Conservation (phyloP, 768 basidiomycete species). For the Fomitopsis serialis region DNA sequence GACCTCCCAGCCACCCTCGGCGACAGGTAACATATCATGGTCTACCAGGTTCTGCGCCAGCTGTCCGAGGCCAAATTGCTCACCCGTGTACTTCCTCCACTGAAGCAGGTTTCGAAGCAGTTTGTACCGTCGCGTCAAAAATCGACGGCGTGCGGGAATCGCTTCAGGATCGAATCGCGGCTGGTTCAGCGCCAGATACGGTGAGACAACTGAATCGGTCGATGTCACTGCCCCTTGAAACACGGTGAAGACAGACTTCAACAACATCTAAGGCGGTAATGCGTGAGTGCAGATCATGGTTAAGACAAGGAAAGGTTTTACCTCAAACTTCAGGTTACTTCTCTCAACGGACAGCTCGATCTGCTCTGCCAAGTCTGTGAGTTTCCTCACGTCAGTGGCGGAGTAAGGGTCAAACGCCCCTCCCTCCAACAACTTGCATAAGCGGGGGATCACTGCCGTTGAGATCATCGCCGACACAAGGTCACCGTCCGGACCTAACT, state of each 20-base stretch:
- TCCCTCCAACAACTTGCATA: slow-evolving; percentile 69
- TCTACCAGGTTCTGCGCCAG: slow-evolving; percentile 54
- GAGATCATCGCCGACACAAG: slow-evolving; percentile 84
- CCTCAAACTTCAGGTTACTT: slow-evolving; percentile 61
- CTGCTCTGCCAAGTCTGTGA: slow-evolving; percentile 76
- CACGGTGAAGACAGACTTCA: slow-evolving; percentile 44
- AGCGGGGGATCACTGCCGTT: slow-evolving; percentile 71
- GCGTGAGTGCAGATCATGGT: not conserved
- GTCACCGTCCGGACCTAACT: slow-evolving; percentile 80
- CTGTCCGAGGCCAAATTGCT: slow-evolving; percentile 48
- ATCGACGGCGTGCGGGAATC: slow-evolving; percentile 65
- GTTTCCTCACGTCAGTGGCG: slow-evolving; percentile 46
- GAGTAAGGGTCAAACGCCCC: slow-evolving; percentile 86
- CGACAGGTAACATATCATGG: slow-evolving; percentile 55
- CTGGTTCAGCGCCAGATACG: slow-evolving; percentile 39
- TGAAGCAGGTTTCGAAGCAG: slow-evolving; percentile 65
- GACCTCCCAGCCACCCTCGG: slow-evolving; percentile 81
- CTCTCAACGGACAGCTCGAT: slow-evolving; percentile 68
- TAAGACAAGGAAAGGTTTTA: slow-evolving; percentile 22
- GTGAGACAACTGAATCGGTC: slow-evolving; percentile 42
- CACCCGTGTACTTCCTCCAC: slow-evolving; percentile 73
- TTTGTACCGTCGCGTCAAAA: slow-evolving; percentile 62
- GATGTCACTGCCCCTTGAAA: slow-evolving; percentile 56
- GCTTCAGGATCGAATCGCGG: slow-evolving; percentile 71
- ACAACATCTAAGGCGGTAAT: slow-evolving; percentile 38